Evolutionary conservation across 225 moss, liverwort and hornwort species (phyloP), one percentile per base, ranked within the genome.

Genomic region (Antitrichia curtipendula): DNA sequence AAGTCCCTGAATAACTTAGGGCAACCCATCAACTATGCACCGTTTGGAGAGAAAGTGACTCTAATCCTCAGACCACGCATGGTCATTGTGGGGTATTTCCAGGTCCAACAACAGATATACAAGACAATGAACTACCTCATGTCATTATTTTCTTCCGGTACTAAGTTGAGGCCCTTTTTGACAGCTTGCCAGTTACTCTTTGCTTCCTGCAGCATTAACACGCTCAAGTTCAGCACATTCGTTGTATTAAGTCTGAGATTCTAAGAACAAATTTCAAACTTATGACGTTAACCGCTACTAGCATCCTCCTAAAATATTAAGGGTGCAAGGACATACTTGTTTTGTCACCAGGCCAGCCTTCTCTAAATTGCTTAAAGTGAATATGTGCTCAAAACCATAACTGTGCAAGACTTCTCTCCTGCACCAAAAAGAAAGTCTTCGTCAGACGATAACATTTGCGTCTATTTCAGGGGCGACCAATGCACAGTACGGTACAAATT

Each of bases 321-420:
- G 52, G 59, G 34, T 76, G 81, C 86, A 69, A 76, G 31, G 43
- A 86, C 87, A 84, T 83, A 96, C 96, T 93, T 97, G 96, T 86
- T 92, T 97, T 71, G 75, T 95, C 69, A 99, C 52, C 40, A 99
- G 88, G 31, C 97, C 97, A 85, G 96, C 95, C 90, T 96, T 96
- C 88, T 99, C 99, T 89, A 99, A 91, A 88, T 97, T 99, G 92
- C 91, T 94, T 64, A 99, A 90, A 65, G 97, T 97, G 81, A 97
- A 97, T 83, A 97, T 90, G 85, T 99, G 99, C 92, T 99, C 99
- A 91, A 99, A 99, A 62, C 99, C 99, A 90, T 99, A 99, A 90
- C 97, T 96, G 82, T 99, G 97, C 79, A 99, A 91, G 38, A 99
- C 87, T 90, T 99, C 99, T 91, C 96, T 93, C 90, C 96, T 96